A percentile compares a stretch with the other conserved stretches of the same genome.
phyloP scores from a whole-genome alignment of 306 rosid species.

The Crataegus laevigata region DNA sequence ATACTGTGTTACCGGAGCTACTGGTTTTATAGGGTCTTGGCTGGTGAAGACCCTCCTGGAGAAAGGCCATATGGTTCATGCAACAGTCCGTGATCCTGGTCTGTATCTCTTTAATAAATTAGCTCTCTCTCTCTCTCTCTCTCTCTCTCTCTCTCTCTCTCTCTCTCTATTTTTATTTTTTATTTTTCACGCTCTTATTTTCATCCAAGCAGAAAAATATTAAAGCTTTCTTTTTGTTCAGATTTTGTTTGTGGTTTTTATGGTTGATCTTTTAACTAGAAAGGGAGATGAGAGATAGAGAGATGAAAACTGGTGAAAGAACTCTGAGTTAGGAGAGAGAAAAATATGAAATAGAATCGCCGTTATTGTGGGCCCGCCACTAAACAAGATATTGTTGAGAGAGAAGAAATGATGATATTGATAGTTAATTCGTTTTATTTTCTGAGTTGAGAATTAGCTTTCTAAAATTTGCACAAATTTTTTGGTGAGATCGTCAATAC shows the following conservation, averaged over 20 bases:
- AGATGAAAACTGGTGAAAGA: neutral
- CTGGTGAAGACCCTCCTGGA: conserved; percentile 64
- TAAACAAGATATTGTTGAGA: no score
- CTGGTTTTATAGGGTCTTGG: conserved; percentile 69
- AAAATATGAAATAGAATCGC: no score
- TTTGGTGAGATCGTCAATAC: no score
- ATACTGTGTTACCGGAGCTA: conserved; percentile 73
- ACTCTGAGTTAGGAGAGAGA: neutral
- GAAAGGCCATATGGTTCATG: conserved; percentile 62
- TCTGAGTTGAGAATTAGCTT: no score
- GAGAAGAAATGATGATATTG: no score
- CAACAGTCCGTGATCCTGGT: conserved; percentile 77
- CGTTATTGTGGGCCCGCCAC: no score
- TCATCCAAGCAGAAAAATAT: neutral
- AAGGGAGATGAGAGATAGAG: neutral
- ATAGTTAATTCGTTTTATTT: no score
- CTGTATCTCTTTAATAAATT: neutral
- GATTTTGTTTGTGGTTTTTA: neutral
- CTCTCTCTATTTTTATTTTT: neutral
- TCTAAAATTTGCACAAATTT: no score
- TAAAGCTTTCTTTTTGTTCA: neutral
- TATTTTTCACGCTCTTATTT: neutral
- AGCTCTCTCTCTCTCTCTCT: neutral
- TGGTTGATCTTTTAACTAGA: neutral
- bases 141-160: neutral